Conservation (phyloP, 2,329 filamentous ascomycete species). For the Onygenales sp. region DNA sequence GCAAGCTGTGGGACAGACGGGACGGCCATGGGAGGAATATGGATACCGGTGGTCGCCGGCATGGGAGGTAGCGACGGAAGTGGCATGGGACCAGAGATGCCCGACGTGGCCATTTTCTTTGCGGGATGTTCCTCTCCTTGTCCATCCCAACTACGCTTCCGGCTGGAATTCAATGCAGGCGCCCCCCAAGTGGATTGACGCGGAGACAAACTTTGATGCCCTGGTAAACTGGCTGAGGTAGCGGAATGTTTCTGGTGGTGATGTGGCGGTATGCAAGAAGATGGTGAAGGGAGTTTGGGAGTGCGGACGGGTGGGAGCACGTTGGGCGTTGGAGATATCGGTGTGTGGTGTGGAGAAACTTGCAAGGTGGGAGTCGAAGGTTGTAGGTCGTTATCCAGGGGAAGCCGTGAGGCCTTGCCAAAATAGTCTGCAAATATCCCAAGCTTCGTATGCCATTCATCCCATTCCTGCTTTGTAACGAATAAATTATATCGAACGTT, state of each 20-base stretch:
- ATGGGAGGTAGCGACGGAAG: slow-evolving; percentile 19
- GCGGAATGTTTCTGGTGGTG: slow-evolving; percentile 9
- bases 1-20: slow-evolving; percentile 24
- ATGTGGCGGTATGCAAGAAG: neutral
- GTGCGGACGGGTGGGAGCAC: neutral
- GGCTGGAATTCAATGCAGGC: slow-evolving; percentile 13
- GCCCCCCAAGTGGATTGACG: slow-evolving; percentile 30
- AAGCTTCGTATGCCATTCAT: slow-evolving; percentile 74
- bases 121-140: slow-evolving; percentile 45
- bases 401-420: slow-evolving; percentile 52
- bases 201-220: slow-evolving; percentile 12
- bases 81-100: slow-evolving; percentile 13
- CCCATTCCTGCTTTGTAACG: slow-evolving; percentile 79
- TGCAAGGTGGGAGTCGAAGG: slow-evolving; percentile 18
- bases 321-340: slow-evolving; percentile 14
- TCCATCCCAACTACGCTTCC: slow-evolving; percentile 53
- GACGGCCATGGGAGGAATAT: slow-evolving; percentile 25
- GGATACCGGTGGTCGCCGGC: slow-evolving; percentile 16
- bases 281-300: slow-evolving; percentile 28
- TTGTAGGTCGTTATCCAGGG: slow-evolving; percentile 28
- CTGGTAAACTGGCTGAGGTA: slow-evolving; percentile 15
- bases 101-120: slow-evolving; percentile 38
- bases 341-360: slow-evolving; percentile 27
- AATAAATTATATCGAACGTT: slow-evolving; percentile 95
- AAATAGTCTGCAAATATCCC: slow-evolving; percentile 77